Evolutionary conservation across 2,329 filamentous ascomycete genomes (phyloP), one percentile per base, ranked within the genome.

Genomic region (Aspergillus niger): DNA sequence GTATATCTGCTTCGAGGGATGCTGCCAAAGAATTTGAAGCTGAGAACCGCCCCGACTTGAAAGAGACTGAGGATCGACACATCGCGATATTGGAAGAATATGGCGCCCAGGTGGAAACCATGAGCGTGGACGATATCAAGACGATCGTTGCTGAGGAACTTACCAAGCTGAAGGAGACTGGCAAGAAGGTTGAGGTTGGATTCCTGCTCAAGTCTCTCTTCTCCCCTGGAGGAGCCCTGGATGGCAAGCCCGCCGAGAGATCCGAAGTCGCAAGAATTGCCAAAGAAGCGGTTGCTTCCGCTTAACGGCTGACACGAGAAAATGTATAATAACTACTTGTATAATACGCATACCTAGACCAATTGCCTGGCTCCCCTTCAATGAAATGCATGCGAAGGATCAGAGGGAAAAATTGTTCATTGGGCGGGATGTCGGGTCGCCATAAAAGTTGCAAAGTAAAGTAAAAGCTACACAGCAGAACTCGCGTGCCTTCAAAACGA

Each of bases 11-110:
- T 8, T 63, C 72, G 7, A 74, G 76, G 56, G 73, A 75, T 13
- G 79, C 80, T 4, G 73, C 71, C 3, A 67, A 77, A 15, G 76
- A 82, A 62, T 81, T 80, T 38, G 63, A 69, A 6, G 70, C 68
- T 1, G 79, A 77, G 7, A 71, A 76, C 2, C 73, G 81, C 28
- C 63, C 74, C 4, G 81, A 83, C 55, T 69, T 83, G 22, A 77
- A 75, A 59, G 77, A 79, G 41, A 79, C 79, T 56, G 79, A 82
- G 60, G 76, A 80, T 41, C 71, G 72, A 41, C 78, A 82, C 58
- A 69, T 79, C 6, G 64, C 70, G 3, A 73, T 82, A 3, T 68
- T 82, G 48, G 75, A 81, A 48, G 77, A 79, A 62, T 82, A 82
- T 63, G 76, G 77, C 4, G 66, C 72, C 30, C 70, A 76, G 38